Percentiles rank a stretch among this genome's conserved stretches.
Evolutionary conservation across 2,329 filamentous ascomycete species (phyloP).

Genomic region (Sporothrix globosa): DNA sequence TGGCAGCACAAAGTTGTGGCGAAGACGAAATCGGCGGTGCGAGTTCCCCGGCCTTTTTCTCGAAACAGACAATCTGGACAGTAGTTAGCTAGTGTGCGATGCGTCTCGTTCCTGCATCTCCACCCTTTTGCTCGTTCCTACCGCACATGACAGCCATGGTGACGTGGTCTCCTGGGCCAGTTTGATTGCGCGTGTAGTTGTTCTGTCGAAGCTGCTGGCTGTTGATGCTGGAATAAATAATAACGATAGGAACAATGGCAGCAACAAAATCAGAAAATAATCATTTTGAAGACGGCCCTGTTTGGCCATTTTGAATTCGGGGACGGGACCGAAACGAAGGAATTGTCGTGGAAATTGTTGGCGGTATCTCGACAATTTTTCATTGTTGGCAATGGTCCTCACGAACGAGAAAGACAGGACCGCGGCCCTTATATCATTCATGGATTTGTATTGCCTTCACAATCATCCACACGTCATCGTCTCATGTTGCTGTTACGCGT

Average conservation of each 20-base stretch:
- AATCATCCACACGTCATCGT: neutral
- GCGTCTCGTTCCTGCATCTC: neutral
- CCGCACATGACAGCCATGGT: constrained; percentile 12
- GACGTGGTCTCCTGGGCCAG: neutral
- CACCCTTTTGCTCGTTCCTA: neutral
- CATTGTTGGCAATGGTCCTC: neutral
- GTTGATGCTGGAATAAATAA: neutral
- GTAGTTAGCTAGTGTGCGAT: neutral
- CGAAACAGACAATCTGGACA: neutral
- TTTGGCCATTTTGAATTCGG: neutral
- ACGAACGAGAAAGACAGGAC: neutral
- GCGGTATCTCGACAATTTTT: no score
- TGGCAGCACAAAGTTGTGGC: constrained; percentile 2
- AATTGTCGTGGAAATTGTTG: neutral
- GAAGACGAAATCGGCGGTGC: neutral
- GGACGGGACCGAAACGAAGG: neutral
- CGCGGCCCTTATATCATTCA: neutral
- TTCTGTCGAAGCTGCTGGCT: neutral
- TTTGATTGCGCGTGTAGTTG: neutral
- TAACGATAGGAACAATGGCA: neutral
- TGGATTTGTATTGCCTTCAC: neutral
- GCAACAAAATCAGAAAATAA: no score
- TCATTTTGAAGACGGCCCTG: neutral
- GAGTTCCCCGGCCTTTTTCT: neutral
- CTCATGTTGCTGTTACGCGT: neutral